A percentile compares a stretch with the other conserved stretches of the same genome.
Conservation (phyloP, 768 basidiomycete genomes). For the Lepiota brunneoincarnata region DNA sequence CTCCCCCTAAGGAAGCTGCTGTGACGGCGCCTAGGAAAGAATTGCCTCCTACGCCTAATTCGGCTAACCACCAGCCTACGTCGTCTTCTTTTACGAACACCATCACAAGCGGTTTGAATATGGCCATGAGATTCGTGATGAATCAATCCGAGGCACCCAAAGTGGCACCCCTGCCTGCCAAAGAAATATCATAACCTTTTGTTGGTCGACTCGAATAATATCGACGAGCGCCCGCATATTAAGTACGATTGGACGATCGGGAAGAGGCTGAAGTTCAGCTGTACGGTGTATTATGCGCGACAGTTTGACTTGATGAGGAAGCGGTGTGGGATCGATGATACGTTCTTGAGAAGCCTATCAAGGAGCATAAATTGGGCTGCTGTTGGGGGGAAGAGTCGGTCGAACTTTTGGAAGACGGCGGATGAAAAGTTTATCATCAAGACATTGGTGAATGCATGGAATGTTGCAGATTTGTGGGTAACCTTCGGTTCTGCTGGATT, state of each 20-base stretch:
- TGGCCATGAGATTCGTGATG: conserved; percentile 59
- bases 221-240: conserved; percentile 78
- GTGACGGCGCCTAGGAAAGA: conserved; percentile 4
- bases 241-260: conserved; percentile 81
- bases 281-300: conserved; percentile 79
- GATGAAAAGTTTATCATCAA: conserved; percentile 83
- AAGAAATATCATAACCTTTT: conserved; percentile 53
- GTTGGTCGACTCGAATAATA: conserved; percentile 34
- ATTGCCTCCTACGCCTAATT: conserved; percentile 8
- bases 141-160: conserved; percentile 24
- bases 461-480: conserved; percentile 78
- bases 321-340: conserved; percentile 64
- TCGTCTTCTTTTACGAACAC: conserved; percentile 38
- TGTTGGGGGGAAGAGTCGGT: conserved; percentile 77
- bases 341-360: conserved; percentile 58
- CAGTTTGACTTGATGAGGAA: conserved; percentile 70
- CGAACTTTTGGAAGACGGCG: conserved; percentile 78
- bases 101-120: conserved; percentile 50
- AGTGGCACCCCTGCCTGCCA: conserved; percentile 27
- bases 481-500: conserved; percentile 2
- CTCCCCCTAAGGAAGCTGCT: conserved; percentile 17
- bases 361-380: conserved; percentile 67
- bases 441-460: conserved; percentile 84
- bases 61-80: conserved; percentile 15
- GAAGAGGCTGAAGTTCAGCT: conserved; percentile 71